A percentile compares a stretch with the other conserved stretches of the same genome.
Conservation (phyloP, 352 stramenopile species). For the Globisporangium middletonii region DNA sequence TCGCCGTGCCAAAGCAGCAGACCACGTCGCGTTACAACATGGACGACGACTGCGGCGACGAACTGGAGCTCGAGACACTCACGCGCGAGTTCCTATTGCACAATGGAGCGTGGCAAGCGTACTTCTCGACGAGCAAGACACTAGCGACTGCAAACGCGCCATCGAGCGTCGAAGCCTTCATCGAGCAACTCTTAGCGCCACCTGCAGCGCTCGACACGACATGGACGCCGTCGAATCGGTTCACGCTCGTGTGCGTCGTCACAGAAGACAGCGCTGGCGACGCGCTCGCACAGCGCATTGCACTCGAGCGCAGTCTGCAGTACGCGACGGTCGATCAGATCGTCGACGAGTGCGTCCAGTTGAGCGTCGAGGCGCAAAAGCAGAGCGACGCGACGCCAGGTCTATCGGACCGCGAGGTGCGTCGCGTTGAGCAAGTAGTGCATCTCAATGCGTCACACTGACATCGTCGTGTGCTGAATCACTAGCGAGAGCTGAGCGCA, state of each 20-base stretch:
- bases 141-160: background rate
- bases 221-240: conserved; percentile 7
- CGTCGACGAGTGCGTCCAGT: conserved; percentile 45
- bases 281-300: conserved; percentile 20
- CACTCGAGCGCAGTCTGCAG: conserved; percentile 29
- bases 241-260: conserved; percentile 22
- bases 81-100: conserved; percentile 19
- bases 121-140: background rate
- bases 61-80: conserved; percentile 19
- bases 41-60: conserved; percentile 14
- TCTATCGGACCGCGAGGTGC: conserved; percentile 44
- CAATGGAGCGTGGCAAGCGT: conserved; percentile 19
- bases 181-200: background rate
- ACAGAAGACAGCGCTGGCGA: conserved; percentile 22
- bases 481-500: conserved; percentile 39
- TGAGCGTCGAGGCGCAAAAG: conserved; percentile 46
- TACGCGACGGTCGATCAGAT: conserved; percentile 34
- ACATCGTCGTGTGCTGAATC: too few species aligned
- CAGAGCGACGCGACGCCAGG: conserved; percentile 21
- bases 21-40: background rate
- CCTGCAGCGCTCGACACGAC: conserved; percentile 9
- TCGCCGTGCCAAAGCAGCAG: conserved; percentile 3
- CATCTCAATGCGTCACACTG: background rate
- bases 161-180: conserved; percentile 2
- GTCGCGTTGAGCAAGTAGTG: background rate